Evolutionary conservation across 2,329 filamentous ascomycete species (phyloP).

Genomic region (Beauveria varroae): DNA sequence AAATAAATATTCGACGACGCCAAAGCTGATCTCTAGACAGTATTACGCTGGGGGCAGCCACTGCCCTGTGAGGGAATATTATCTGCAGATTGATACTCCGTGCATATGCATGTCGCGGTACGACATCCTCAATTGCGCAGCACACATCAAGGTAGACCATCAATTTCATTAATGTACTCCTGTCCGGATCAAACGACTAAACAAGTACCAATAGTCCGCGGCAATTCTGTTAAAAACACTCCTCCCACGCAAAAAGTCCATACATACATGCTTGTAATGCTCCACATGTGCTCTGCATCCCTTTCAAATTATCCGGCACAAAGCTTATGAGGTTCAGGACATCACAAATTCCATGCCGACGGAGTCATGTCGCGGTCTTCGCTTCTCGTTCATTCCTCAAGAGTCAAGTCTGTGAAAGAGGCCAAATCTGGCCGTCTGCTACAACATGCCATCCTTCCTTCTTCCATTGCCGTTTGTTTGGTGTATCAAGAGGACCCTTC

Average conservation of each 20-base stretch:
- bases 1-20: no score
- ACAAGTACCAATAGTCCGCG: neutral
- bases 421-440: neutral
- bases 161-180: constrained; percentile 4
- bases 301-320: neutral
- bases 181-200: neutral
- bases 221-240: neutral
- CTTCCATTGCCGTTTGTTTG: neutral
- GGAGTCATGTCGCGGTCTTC: neutral
- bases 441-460: neutral
- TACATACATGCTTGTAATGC: neutral
- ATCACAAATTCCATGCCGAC: neutral
- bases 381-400: neutral
- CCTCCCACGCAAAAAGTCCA: neutral
- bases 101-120: neutral
- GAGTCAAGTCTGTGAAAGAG: neutral
- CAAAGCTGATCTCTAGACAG: no score
- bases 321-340: neutral
- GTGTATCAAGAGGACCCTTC: neutral
- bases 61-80: neutral
- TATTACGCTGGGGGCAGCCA: neutral
- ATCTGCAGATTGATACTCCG: neutral
- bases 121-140: neutral
- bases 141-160: neutral
- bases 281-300: neutral